phyloP scores from a whole-genome alignment of 2,329 filamentous ascomycete genomes.

The Botrytis galanthina region DNA sequence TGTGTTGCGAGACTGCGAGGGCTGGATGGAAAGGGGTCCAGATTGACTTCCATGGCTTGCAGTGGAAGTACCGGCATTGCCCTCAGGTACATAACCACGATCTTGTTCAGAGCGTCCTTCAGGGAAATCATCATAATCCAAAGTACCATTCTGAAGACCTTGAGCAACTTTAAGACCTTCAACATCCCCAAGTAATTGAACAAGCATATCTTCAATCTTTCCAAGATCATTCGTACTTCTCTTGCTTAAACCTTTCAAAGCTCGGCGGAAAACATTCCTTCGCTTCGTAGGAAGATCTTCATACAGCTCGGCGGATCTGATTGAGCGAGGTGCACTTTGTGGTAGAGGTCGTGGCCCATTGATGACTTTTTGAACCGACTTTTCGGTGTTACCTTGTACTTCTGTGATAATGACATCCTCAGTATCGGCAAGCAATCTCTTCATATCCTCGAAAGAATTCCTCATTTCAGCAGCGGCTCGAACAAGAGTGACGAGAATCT shows the following conservation, averaged over 20 bases:
- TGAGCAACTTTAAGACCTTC: slow-evolving; percentile 70
- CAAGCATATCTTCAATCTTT: slow-evolving; percentile 87
- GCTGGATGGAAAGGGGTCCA: slow-evolving; percentile 65
- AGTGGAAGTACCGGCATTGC: slow-evolving; percentile 71
- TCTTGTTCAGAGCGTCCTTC: slow-evolving; percentile 65
- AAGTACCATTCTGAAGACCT: slow-evolving; percentile 49
- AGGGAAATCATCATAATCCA: slow-evolving; percentile 66
- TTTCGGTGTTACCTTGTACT: slow-evolving; percentile 84
- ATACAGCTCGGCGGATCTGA: slow-evolving; percentile 48
- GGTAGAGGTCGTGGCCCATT: slow-evolving; percentile 85
- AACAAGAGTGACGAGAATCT: slow-evolving; percentile 92
- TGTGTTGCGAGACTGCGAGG: slow-evolving; percentile 44
- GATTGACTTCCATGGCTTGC: slow-evolving; percentile 72
- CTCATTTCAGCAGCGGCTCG: slow-evolving; percentile 95
- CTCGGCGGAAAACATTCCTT: slow-evolving; percentile 89
- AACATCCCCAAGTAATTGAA: slow-evolving; percentile 88
- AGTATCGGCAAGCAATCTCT: slow-evolving; percentile 84
- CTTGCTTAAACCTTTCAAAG: slow-evolving; percentile 84
- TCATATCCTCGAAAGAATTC: slow-evolving; percentile 93
- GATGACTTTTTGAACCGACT: slow-evolving; percentile 76
- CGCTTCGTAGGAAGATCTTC: slow-evolving; percentile 71
- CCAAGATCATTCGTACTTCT: slow-evolving; percentile 85
- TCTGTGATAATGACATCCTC: slow-evolving; percentile 85
- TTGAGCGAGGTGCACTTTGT: slow-evolving; percentile 49
- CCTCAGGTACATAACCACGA: slow-evolving; percentile 79